Base-by-base conservation (phyloP, 148 eudicot genomes). In the Camellia lanceoleosa region DNA sequence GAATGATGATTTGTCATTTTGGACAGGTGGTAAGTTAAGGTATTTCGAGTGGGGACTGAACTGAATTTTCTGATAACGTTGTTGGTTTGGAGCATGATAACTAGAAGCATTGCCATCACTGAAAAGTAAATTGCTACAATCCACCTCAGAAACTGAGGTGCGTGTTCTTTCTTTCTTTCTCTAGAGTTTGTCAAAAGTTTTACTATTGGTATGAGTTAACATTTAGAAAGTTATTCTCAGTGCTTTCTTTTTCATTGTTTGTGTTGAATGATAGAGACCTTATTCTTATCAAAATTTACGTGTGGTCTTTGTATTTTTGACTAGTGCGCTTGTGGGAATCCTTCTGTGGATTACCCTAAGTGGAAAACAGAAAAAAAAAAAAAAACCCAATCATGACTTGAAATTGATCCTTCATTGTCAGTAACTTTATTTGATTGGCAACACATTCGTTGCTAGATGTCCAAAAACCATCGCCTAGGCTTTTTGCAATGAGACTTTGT, bases 211-310 rank as follows among this genome's bases (percentile, higher is more conserved):
- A 47, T 58, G 10, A 8, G 66, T 49, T 46, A 47, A 73, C 69
- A 44, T 71, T 16, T 78, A 46, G 68, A 74, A 16, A 56, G 65
- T 60, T 56, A 47, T 79, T 52, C 12, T 64, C 42, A 72, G 68
- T 56, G 63, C 75, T 79, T 74, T 83, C 82, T 14, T 64, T 79
- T 79, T 79, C 79, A 44, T 46, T 68, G 74, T 62, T 30, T 56
- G 73, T 30, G 85, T 46, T 49, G 80, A 80, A 69, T 79, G 82
- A 79, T 38, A 78, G 79, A 19, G 72, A 9, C 78, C 72, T 83
- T 63, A 62, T 83, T 71, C 82, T 83, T 83, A 79, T 83, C 85
- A 75, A 69, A 83, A 68, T 61, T 70, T 55, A 55, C 77, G 38
- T 15, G 30, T 74, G 77, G 47, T 38, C 5, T 78, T 63, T 38